These are phyloP conservation scores for Phoma herbarum DNA, from an alignment of 2,329 filamentous ascomycete species.

Conservation along the genomic window DNA sequence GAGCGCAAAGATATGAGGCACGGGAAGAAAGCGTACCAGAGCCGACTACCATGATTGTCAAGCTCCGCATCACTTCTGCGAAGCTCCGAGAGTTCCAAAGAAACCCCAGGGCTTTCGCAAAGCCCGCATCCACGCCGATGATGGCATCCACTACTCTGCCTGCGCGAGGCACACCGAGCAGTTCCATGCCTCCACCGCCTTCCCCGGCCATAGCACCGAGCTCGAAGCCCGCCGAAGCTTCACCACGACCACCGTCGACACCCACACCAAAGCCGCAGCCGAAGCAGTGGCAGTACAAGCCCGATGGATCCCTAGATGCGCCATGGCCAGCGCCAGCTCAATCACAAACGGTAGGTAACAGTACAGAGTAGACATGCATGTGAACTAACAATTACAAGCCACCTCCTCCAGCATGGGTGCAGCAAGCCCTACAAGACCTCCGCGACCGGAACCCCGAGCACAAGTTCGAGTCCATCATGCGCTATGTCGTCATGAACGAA, in stretches of 20 bases:
- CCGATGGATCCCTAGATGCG: slow-evolving; percentile 71
- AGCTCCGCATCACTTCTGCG: slow-evolving; percentile 75
- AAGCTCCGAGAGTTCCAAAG: slow-evolving; percentile 73
- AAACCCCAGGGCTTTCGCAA: slow-evolving; percentile 58
- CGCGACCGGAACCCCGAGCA: slow-evolving; percentile 77
- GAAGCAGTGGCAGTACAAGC: slow-evolving; percentile 49
- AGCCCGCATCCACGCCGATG: slow-evolving; percentile 55
- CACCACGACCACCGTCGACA: slow-evolving; percentile 45
- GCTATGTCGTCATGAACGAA: slow-evolving; percentile 81
- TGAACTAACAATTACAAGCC: slow-evolving; percentile 65
- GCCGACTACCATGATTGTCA: slow-evolving; percentile 70
- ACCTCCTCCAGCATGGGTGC: slow-evolving; percentile 86
- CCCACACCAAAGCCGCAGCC: slow-evolving; percentile 48
- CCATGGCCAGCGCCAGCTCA: slow-evolving; percentile 66
- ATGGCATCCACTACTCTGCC: slow-evolving; percentile 58
- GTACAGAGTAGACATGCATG: neutral
- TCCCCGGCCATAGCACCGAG: slow-evolving; percentile 55
- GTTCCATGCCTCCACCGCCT: slow-evolving; percentile 65
- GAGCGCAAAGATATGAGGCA: slow-evolving; percentile 67
- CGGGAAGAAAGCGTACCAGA: slow-evolving; percentile 81
- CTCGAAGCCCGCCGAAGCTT: slow-evolving; percentile 43
- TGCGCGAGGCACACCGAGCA: slow-evolving; percentile 61
- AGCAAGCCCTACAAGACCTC: slow-evolving; percentile 74
- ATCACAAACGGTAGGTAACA: slow-evolving; percentile 68
- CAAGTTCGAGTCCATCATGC: slow-evolving; percentile 89